These are phyloP conservation scores for Scytalidium sp. DNA, from an alignment of 2,329 filamentous ascomycete genomes.

Conservation along the genomic window DNA sequence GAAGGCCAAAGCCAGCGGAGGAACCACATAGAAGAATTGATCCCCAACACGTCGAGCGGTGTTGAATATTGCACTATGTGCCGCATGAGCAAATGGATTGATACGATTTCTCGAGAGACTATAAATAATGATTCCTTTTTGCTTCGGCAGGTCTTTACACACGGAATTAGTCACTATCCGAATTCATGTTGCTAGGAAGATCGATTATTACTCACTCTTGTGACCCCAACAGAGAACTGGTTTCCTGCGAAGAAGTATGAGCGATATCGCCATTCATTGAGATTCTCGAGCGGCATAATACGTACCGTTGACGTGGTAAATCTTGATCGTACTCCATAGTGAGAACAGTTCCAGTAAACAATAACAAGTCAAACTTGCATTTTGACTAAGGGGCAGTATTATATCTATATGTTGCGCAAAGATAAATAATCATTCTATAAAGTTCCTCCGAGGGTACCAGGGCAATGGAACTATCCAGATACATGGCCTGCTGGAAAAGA, in stretches of 20 bases:
- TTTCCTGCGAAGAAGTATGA: not conserved
- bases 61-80: conserved; percentile 87
- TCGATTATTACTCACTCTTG: not conserved
- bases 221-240: not conserved
- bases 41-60: conserved; percentile 76
- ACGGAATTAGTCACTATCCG: not conserved
- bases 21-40: conserved; percentile 86
- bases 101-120: conserved; percentile 81
- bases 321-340: not conserved
- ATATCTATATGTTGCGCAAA: not conserved
- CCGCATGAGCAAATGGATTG: conserved; percentile 73
- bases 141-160: conserved; percentile 23
- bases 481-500: too few relatives aligned
- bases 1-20: conserved; percentile 75
- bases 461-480: not conserved
- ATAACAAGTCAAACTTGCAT: not conserved
- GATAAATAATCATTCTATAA: not conserved
- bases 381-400: not conserved
- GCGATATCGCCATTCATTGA: not conserved
- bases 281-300: not conserved
- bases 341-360: too few relatives aligned
- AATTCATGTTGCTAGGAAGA: not conserved
- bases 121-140: conserved; percentile 65
- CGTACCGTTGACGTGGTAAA: not conserved
- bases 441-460: not conserved